These are phyloP conservation scores for Niebla homalea DNA, from an alignment of 495 filamentous ascomycete genomes.

Conservation along the genomic window DNA sequence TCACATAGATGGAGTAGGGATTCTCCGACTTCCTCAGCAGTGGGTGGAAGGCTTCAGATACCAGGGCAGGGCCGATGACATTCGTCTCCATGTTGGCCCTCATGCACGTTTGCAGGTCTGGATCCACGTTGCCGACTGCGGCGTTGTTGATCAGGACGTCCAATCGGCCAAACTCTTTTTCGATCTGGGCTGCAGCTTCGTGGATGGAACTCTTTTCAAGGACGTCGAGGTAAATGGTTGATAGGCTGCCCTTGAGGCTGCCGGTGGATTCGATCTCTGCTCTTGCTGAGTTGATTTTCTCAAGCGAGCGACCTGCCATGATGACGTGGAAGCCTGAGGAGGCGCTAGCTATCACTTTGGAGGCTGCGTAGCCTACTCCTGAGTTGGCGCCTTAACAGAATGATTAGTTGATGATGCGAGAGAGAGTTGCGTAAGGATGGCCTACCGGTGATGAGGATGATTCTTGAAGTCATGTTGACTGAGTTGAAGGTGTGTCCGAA, in stretches of 20 bases:
- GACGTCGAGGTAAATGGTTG: constrained; percentile 23
- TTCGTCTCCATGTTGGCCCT: constrained; percentile 14
- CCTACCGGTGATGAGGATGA: constrained; percentile 14
- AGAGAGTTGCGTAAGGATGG: not conserved
- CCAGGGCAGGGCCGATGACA: constrained; percentile 20
- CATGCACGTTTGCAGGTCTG: constrained; percentile 1
- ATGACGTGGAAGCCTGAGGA: constrained; percentile 25
- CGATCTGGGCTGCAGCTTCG: constrained; percentile 15
- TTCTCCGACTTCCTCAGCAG: constrained; percentile 20
- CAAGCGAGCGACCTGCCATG: constrained; percentile 20
- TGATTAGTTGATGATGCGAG: not conserved
- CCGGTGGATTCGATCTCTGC: constrained; percentile 18
- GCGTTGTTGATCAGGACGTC: constrained; percentile 23
- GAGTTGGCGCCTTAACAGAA: constrained; percentile 6
- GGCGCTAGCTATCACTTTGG: constrained; percentile 16
- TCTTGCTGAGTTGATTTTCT: constrained; percentile 20
- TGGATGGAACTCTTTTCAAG: constrained; percentile 16
- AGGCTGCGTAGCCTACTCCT: constrained; percentile 21
- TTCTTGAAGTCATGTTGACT: constrained; percentile 6
- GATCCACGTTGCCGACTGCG: constrained; percentile 5
- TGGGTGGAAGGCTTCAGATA: constrained; percentile 19
- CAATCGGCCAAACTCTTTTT: constrained; percentile 19
- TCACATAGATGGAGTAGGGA: constrained; percentile 21
- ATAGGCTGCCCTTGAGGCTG: constrained; percentile 4
- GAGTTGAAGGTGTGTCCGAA: too few species aligned